Evolutionary conservation across 306 rosid species (phyloP).

Genomic region (Begonia loranthoides): DNA sequence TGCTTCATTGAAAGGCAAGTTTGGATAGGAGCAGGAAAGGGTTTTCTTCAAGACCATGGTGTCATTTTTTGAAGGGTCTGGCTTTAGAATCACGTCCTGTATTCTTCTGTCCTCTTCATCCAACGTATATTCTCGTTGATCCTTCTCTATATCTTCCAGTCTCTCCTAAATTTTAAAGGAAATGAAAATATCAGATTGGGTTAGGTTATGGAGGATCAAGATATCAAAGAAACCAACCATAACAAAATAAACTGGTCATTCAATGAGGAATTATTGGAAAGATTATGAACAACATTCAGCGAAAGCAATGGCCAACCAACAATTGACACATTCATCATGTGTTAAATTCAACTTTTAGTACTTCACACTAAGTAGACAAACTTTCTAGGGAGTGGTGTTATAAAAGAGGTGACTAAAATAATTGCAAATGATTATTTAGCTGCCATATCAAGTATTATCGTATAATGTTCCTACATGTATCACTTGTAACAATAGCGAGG

Average conservation of each 20-base stretch:
- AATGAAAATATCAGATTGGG: conserved; percentile 10
- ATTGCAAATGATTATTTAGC: no score
- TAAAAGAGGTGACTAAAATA: no score
- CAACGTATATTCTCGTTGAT: conserved; percentile 21
- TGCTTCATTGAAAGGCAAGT: conserved; percentile 22
- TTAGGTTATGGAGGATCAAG: neutral
- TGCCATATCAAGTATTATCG: no score
- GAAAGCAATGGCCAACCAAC: no score
- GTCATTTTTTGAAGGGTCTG: conserved; percentile 20
- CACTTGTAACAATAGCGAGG: no score
- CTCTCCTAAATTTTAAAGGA: conserved; percentile 20
- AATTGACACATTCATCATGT: no score
- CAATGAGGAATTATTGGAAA: neutral
- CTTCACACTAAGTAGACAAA: no score
- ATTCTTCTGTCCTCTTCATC: conserved; percentile 27
- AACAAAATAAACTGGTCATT: neutral
- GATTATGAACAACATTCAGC: neutral
- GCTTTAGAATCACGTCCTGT: conserved; percentile 19
- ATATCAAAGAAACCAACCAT: neutral
- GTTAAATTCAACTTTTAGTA: no score
- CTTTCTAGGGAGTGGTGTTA: no score
- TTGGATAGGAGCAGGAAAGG: conserved; percentile 19
- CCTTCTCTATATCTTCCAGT: conserved; percentile 16
- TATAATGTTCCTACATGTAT: no score
- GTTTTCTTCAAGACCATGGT: conserved; percentile 20